phyloP scores from a whole-genome alignment of 768 basidiomycete genomes.

The Symmetrospora coprosmae region DNA sequence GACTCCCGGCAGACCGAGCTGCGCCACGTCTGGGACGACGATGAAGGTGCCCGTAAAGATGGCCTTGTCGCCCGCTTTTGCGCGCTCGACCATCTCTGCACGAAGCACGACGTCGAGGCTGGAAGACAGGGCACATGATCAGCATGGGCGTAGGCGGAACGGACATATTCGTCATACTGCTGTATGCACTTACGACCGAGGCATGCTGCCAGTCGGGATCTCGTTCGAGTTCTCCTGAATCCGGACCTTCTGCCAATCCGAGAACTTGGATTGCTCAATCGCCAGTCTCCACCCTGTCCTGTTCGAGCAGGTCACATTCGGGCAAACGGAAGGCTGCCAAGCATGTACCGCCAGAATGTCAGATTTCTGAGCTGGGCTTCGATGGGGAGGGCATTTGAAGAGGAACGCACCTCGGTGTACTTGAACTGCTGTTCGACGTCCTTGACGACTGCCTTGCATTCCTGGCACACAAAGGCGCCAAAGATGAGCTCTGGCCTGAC shows the following conservation, averaged over 20 bases:
- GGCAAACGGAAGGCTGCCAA: slow-evolving; percentile 82
- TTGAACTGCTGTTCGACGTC: slow-evolving; percentile 99
- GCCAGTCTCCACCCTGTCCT: slow-evolving; percentile 80
- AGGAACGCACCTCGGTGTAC: slow-evolving; percentile 67
- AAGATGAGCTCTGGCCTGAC: slow-evolving; percentile 86
- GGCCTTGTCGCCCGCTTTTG: slow-evolving; percentile 97
- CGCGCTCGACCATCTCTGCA: slow-evolving; percentile 90
- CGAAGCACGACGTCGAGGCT: slow-evolving; percentile 91
- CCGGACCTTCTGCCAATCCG: slow-evolving; percentile 98
- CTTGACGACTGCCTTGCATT: slow-evolving; percentile 67
- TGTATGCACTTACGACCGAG: slow-evolving; percentile 44
- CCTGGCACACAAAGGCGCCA: slow-evolving; percentile 84
- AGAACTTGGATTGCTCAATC: slow-evolving; percentile 89
- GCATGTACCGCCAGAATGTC: too few relatives aligned
- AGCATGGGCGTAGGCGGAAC: not conserved
- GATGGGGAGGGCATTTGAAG: not conserved
- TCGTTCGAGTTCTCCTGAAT: slow-evolving; percentile 98
- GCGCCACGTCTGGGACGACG: slow-evolving; percentile 94
- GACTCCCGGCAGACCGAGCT: slow-evolving; percentile 85
- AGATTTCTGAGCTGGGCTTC: not conserved
- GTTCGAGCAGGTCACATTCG: slow-evolving; percentile 86
- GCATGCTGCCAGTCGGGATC: slow-evolving; percentile 97
- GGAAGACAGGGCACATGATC: not conserved
- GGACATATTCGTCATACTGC: not conserved
- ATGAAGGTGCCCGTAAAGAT: slow-evolving; percentile 97